Conservation (phyloP, 306 rosid species). For the Comarum palustre region DNA sequence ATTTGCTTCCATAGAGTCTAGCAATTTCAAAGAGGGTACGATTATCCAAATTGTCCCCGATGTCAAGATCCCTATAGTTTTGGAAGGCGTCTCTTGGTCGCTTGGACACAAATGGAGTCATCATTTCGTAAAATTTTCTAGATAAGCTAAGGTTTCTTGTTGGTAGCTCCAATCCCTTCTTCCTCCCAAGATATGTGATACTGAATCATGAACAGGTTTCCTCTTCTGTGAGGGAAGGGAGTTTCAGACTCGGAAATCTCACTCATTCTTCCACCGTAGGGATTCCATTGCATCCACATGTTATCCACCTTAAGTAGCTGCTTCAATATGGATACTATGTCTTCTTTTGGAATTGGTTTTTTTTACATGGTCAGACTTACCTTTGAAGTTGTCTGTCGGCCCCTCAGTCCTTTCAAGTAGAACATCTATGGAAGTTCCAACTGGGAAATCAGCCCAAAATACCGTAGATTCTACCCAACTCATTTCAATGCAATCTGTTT, state of each 20-base stretch:
- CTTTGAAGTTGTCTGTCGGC: background rate
- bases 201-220: constrained; percentile 26
- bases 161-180: constrained; percentile 31
- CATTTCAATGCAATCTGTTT: background rate
- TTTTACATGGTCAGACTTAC: constrained; percentile 20
- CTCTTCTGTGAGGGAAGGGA: constrained; percentile 48
- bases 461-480: background rate
- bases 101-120: constrained; percentile 57
- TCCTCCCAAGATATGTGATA: constrained; percentile 31
- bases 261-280: constrained; percentile 34
- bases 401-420: background rate
- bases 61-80: constrained; percentile 58
- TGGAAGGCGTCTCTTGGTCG: constrained; percentile 51
- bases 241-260: constrained; percentile 35
- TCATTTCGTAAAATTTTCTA: constrained; percentile 31
- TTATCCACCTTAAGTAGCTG: background rate
- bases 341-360: constrained; percentile 19
- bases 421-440: constrained; percentile 10
- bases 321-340: constrained; percentile 13
- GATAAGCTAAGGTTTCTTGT: constrained; percentile 24
- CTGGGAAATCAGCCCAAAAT: background rate
- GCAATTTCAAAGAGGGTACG: background rate
- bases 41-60: constrained; percentile 38
- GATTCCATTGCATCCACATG: background rate
- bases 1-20: constrained; percentile 23